Percentiles rank a stretch among this genome's conserved stretches.
These are phyloP conservation scores for Microbotryum intermedium DNA, from an alignment of 1,284 basidiomycete genomes.

Conservation along the genomic window DNA sequence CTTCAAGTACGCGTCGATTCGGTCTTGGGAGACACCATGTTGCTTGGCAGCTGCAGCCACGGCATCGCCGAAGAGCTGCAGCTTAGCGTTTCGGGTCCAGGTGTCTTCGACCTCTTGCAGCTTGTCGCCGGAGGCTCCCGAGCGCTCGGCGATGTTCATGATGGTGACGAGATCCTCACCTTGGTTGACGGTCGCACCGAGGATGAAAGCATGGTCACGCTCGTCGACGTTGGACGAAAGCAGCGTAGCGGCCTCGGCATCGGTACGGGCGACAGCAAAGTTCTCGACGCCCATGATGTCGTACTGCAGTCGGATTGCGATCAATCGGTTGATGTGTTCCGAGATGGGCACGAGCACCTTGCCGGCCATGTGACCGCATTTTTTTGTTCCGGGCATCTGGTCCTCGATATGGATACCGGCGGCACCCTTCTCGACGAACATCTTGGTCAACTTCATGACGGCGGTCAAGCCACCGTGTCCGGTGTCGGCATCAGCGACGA, in stretches of 20 bases:
- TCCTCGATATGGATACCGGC: constrained; percentile 65
- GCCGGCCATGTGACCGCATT: constrained; percentile 57
- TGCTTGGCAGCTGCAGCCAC: constrained; percentile 63
- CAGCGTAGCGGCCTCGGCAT: constrained; percentile 86
- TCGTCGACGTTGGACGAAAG: constrained; percentile 95
- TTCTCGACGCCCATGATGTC: constrained; percentile 73
- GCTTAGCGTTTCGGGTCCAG: constrained; percentile 68
- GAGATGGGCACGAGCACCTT: constrained; percentile 60
- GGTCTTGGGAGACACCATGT: constrained; percentile 47
- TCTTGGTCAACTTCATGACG: constrained; percentile 65
- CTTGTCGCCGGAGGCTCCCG: constrained; percentile 67
- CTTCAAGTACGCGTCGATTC: constrained; percentile 49
- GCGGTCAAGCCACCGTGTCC: constrained; percentile 57
- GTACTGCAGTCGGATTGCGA: constrained; percentile 67
- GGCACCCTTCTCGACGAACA: constrained; percentile 59
- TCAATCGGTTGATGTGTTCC: constrained; percentile 69
- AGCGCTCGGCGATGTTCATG: constrained; percentile 73
- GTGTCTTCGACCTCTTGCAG: constrained; percentile 81
- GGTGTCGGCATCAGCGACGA: constrained; percentile 44
- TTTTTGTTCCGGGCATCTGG: constrained; percentile 64
- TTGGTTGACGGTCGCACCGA: constrained; percentile 73
- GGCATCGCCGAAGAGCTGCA: constrained; percentile 68
- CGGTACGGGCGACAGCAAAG: constrained; percentile 64
- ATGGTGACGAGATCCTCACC: constrained; percentile 63
- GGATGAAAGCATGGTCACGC: constrained; percentile 92